These are phyloP conservation scores for Carex littledalei DNA, from an alignment of 176 grass and related monocot species.

Conservation along the genomic window DNA sequence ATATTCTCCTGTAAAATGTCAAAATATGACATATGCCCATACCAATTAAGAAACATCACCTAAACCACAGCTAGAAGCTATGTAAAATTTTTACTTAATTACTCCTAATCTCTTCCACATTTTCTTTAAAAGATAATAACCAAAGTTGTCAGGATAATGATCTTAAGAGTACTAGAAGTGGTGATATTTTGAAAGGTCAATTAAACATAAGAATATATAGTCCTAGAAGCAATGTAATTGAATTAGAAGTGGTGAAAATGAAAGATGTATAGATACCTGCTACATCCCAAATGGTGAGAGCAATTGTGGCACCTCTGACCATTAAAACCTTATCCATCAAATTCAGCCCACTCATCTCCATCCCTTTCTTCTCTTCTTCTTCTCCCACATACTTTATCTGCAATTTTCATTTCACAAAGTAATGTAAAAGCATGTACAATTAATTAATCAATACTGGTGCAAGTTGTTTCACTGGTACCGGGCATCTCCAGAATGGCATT, in stretches of 20 bases:
- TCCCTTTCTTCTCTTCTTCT: slow-evolving; percentile 61
- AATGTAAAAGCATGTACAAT: background rate
- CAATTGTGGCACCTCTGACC: slow-evolving; percentile 64
- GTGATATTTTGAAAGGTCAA: background rate
- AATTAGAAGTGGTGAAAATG: background rate
- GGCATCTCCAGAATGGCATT: background rate
- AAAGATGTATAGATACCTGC: slow-evolving; percentile 41
- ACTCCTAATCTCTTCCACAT: background rate
- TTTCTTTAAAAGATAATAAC: background rate
- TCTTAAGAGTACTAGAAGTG: background rate
- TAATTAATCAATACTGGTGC: background rate
- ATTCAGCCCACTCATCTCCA: slow-evolving; percentile 87
- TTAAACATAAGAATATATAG: background rate
- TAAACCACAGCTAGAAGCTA: background rate
- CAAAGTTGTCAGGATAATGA: background rate
- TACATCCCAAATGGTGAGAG: slow-evolving; percentile 90
- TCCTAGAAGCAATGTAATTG: background rate
- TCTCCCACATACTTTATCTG: slow-evolving; percentile 86
- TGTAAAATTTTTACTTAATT: background rate
- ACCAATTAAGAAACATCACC: background rate
- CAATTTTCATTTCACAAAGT: slow-evolving; percentile 22
- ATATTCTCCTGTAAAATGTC: background rate
- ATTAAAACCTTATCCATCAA: slow-evolving; percentile 87
- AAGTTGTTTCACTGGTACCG: background rate
- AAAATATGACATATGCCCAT: background rate